Base-by-base conservation (phyloP, 2,329 filamentous ascomycete species). In the Cercospora sesami region DNA sequence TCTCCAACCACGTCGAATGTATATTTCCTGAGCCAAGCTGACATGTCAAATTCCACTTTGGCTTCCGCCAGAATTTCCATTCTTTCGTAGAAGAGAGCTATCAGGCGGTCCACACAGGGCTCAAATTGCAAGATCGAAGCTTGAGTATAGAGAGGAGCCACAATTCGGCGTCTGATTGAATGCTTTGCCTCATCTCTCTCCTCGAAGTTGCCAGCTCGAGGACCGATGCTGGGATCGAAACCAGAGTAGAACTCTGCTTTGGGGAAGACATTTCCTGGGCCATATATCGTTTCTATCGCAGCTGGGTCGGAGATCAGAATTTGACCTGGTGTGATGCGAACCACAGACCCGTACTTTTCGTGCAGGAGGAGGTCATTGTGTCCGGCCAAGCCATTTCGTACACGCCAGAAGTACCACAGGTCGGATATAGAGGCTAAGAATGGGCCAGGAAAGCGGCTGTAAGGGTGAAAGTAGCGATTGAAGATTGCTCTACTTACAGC, bases 271-370 rank as follows among this genome's bases (percentile, higher is more conserved):
- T 73, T 75, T 31, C 26, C 72, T 60, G 65, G 68, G 33, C 68
- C 53, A 31, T 80, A 80, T 33, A 83, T 81, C 18, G 82, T 80
- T 69, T 79, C 78, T 78, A 83, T 85, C 1, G 77, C 76, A 6
- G 76, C 65, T 6, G 76, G 69, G 45, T 79, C 74, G 36, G 76
- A 79, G 68, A 83, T 85, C 1, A 81, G 80, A 3, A 85, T 77
- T 69, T 84, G 81, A 66, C 82, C 78, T 1, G 83, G 83, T 4
- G 78, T 79, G 51, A 84, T 75, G 12, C 84, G 81, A 7, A 85
- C 82, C 45, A 84, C 76, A 0, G 78, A 75, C 5, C 83, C 83
- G 70, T 81, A 81, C 36, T 72, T 67, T 2, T 73, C 66, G 71
- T 82, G 81, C 5, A 82, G 69, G 6, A 26, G 36, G n/a, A 64